These are phyloP conservation scores for Heritiera fomes DNA, from an alignment of 345 rosid species.

Conservation along the genomic window DNA sequence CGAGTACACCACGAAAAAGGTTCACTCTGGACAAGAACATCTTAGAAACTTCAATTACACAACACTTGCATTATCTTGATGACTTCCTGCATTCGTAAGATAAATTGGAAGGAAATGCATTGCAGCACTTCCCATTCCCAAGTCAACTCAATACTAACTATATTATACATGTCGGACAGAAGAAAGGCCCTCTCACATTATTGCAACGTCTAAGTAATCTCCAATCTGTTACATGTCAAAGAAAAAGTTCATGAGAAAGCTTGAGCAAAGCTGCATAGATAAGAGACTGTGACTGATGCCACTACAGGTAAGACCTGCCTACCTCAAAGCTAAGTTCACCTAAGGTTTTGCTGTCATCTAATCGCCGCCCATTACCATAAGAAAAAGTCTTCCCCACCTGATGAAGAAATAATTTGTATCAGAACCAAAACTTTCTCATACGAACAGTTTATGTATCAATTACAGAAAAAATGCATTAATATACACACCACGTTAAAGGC, in stretches of 20 bases:
- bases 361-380: conserved; percentile 59
- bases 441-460: conserved; percentile 4
- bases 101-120: background rate
- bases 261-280: background rate
- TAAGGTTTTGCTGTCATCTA: conserved; percentile 75
- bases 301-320: conserved; percentile 5
- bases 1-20: background rate
- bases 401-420: conserved; percentile 18
- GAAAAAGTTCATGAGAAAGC: conserved; percentile 16
- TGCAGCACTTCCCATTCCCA: background rate
- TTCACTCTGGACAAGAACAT: background rate
- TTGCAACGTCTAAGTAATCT: conserved; percentile 91
- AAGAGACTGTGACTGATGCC: background rate
- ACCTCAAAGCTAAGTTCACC: conserved; percentile 87
- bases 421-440: conserved; percentile 17
- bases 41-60: background rate
- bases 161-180: background rate
- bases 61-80: conserved; percentile 8
- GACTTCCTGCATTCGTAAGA: background rate
- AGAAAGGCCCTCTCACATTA: conserved; percentile 37
- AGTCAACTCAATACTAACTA: background rate
- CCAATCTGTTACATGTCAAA: conserved; percentile 60
- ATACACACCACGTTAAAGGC: background rate
- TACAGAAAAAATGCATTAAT: background rate
- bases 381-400: conserved; percentile 86